phyloP scores from a whole-genome alignment of 106 monocot species.

The Platanthera guangdongensis region DNA sequence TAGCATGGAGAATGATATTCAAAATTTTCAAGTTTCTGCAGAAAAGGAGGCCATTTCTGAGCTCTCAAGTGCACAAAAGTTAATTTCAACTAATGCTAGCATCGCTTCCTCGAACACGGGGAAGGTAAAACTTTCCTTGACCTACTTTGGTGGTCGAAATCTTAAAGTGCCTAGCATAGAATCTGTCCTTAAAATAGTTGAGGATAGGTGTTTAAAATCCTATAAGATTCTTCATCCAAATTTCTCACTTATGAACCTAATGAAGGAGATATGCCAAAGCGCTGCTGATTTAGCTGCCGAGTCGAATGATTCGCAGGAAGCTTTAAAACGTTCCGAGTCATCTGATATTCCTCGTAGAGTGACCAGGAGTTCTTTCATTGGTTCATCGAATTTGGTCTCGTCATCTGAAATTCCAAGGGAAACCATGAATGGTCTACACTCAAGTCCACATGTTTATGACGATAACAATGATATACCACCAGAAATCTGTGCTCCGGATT shows the following conservation, averaged over 20 bases:
- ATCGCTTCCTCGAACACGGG: conserved; percentile 41
- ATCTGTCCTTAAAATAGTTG: conserved; percentile 24
- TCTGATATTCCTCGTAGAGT: neutral
- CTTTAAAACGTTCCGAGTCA: neutral
- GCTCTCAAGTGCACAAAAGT: conserved; percentile 4
- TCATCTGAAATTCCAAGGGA: neutral
- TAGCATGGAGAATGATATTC: neutral
- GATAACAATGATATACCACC: neutral
- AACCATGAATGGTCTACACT: neutral
- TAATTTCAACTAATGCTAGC: conserved; percentile 20
- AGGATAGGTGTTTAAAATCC: conserved; percentile 36
- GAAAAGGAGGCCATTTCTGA: conserved; percentile 8
- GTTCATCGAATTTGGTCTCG: conserved; percentile 2
- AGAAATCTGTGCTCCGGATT: neutral
- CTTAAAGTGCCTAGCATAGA: conserved; percentile 29
- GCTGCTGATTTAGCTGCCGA: conserved; percentile 28
- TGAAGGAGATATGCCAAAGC: conserved; percentile 40
- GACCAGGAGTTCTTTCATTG: neutral
- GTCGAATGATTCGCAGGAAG: conserved; percentile 11
- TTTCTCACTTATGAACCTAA: conserved; percentile 37
- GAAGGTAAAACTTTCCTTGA: conserved; percentile 43
- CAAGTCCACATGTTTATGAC: neutral
- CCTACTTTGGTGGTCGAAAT: conserved; percentile 13
- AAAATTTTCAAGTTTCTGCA: neutral
- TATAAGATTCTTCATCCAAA: conserved; percentile 32